A percentile compares a stretch with the other conserved stretches of the same genome.
Conservation (phyloP, 371 early-diverging fungal genomes). For the Dipsacomyces acuminosporus region DNA sequence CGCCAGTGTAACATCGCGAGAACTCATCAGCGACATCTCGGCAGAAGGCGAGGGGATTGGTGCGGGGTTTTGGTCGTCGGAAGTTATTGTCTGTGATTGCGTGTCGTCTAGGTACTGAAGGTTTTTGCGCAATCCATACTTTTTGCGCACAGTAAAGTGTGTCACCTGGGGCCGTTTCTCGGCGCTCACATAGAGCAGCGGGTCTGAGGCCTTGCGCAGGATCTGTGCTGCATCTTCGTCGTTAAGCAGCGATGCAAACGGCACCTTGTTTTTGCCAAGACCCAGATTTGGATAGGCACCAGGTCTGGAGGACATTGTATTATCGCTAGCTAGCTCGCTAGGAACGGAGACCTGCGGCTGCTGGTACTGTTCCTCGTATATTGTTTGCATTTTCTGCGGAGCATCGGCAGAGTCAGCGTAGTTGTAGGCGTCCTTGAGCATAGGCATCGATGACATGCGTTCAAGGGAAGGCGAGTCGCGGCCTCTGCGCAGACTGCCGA, state of each 20-base stretch:
- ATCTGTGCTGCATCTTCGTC: slow-evolving; percentile 24
- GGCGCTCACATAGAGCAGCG: slow-evolving; percentile 38
- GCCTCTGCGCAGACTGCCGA: not conserved
- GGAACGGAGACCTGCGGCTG: slow-evolving; percentile 8
- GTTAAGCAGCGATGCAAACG: slow-evolving; percentile 10
- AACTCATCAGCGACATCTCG: not conserved
- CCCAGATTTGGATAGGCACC: slow-evolving; percentile 34
- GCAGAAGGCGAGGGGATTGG: slow-evolving; percentile 6
- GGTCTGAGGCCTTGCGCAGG: slow-evolving; percentile 42
- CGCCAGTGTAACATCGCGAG: not conserved
- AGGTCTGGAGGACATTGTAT: slow-evolving; percentile 28
- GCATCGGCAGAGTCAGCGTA: slow-evolving; percentile 1
- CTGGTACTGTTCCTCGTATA: too few species aligned
- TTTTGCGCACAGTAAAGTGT: slow-evolving; percentile 47
- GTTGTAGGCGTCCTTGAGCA: slow-evolving; percentile 20
- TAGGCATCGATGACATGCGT: slow-evolving; percentile 40
- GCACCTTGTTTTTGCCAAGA: slow-evolving; percentile 10
- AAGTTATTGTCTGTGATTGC: slow-evolving; percentile 7
- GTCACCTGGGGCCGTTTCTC: slow-evolving; percentile 44
- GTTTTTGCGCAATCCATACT: slow-evolving; percentile 44
- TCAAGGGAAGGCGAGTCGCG: slow-evolving; percentile 17
- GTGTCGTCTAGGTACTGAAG: slow-evolving; percentile 31
- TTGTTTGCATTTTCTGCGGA: not conserved
- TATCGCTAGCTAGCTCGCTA: too few species aligned
- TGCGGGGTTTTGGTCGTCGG: slow-evolving; percentile 20